Evolutionary conservation across 179 eudicot genomes (phyloP).

Genomic region (Silene vulgaris): DNA sequence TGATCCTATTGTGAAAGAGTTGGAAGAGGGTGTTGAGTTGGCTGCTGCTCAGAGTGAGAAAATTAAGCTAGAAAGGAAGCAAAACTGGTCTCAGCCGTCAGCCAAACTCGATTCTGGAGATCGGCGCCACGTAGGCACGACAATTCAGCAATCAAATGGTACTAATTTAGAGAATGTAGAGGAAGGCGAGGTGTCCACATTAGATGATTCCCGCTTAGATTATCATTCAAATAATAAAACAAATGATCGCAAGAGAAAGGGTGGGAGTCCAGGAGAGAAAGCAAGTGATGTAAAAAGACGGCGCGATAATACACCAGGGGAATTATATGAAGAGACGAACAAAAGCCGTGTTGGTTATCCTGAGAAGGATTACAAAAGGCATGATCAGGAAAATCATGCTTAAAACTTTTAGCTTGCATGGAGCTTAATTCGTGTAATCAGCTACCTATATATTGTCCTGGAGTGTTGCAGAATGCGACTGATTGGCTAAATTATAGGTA

Average conservation of each 20-base stretch:
- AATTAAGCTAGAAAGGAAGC: constrained; percentile 15
- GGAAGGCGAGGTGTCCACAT: constrained; percentile 61
- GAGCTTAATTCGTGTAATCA: constrained; percentile 26
- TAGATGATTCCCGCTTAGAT: constrained; percentile 45
- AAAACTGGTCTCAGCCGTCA: too few relatives aligned
- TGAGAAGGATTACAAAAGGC: constrained; percentile 23
- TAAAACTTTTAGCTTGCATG: constrained; percentile 27
- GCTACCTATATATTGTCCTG: constrained; percentile 25
- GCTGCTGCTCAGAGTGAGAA: constrained; percentile 59
- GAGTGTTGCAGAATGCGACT: constrained; percentile 27
- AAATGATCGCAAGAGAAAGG: constrained; percentile 51
- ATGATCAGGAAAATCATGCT: constrained; percentile 50
- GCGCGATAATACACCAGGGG: constrained; percentile 35
- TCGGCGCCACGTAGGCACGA: constrained; percentile 26
- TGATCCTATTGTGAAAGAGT: constrained; percentile 70
- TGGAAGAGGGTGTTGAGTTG: constrained; percentile 80
- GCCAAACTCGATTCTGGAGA: too few relatives aligned
- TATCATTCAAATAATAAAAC: constrained; percentile 44
- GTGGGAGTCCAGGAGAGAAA: constrained; percentile 46
- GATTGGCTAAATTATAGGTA: constrained; percentile 28
- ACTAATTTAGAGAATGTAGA: constrained; percentile 43
- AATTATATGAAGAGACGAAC: too few relatives aligned
- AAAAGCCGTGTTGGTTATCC: too few relatives aligned
- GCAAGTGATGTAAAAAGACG: constrained; percentile 47
- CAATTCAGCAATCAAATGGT: constrained; percentile 34